Conservation (phyloP, 306 rosid genomes). For the Casuarina equisetifolia region DNA sequence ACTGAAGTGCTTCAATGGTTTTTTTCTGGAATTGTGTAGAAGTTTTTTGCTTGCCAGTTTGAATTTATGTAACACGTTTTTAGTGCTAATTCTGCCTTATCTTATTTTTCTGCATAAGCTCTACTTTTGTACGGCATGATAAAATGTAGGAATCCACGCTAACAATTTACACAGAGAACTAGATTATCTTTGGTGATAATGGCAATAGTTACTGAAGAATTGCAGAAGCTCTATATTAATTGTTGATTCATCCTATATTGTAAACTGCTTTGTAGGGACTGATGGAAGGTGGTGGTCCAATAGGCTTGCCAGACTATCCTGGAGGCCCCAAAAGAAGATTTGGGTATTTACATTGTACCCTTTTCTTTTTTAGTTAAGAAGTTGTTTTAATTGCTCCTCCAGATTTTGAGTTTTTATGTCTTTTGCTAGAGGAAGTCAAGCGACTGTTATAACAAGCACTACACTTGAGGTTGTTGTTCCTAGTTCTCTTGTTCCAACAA, state of each 20-base stretch:
- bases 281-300: conserved; percentile 65
- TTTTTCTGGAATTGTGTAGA: conserved; percentile 15
- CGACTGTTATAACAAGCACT: conserved; percentile 75
- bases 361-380: conserved; percentile 8
- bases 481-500: conserved; percentile 63
- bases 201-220: not conserved
- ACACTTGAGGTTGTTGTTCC: conserved; percentile 95
- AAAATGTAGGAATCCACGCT: not conserved
- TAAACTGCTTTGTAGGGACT: conserved; percentile 56
- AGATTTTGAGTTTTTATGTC: conserved; percentile 11
- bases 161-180: not conserved
- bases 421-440: conserved; percentile 60
- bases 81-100: not conserved
- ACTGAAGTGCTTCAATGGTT: conserved; percentile 23
- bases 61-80: not conserved
- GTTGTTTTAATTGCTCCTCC: not conserved
- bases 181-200: not conserved
- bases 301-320: conserved; percentile 72
- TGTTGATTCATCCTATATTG: not conserved
- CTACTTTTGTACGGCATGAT: not conserved
- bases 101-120: not conserved
- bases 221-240: not conserved
- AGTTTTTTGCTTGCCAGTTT: conserved; percentile 13
- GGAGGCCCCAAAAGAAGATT: conserved; percentile 70
- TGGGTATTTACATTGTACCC: conserved; percentile 46